phyloP scores from a whole-genome alignment of 768 basidiomycete species.

The Panellus pusillus region DNA sequence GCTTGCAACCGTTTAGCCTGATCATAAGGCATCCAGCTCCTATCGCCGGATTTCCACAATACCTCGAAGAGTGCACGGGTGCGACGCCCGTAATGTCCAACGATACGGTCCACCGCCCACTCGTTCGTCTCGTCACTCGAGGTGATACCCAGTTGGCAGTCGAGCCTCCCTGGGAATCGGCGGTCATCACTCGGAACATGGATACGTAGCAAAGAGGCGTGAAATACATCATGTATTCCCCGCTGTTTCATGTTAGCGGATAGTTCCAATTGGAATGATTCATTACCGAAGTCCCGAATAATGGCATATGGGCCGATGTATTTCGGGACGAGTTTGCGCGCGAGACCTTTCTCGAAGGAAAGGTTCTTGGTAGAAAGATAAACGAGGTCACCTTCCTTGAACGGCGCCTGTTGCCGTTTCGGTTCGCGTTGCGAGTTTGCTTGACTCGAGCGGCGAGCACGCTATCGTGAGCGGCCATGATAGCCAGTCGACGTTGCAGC shows the following conservation, averaged over 20 bases:
- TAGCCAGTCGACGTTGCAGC: constrained; percentile 11
- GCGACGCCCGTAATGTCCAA: constrained; percentile 23
- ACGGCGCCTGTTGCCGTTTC: constrained; percentile 7
- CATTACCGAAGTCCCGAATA: constrained; percentile 10
- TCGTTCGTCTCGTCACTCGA: not conserved
- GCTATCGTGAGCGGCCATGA: constrained; percentile 28
- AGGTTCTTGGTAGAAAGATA: constrained; percentile 33
- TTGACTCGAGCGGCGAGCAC: constrained; percentile 25
- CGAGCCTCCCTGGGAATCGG: not conserved
- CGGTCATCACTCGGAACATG: constrained; percentile 35
- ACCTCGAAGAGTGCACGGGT: constrained; percentile 26
- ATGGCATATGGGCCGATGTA: constrained; percentile 32
- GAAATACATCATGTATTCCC: constrained; percentile 9
- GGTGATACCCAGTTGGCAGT: not conserved
- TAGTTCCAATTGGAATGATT: constrained; percentile 21
- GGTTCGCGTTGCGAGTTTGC: constrained; percentile 26
- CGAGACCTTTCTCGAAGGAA: constrained; percentile 24
- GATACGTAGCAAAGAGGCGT: constrained; percentile 32
- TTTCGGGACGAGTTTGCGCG: constrained; percentile 31
- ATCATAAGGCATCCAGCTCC: constrained; percentile 32
- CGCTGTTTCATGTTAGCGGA: constrained; percentile 22
- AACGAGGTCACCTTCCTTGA: not conserved
- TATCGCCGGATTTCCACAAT: constrained; percentile 30
- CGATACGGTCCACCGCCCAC: constrained; percentile 29
- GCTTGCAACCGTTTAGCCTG: constrained; percentile 25